Base-by-base conservation (phyloP, 495 filamentous ascomycete species). In the Hypoxylon intermedium region DNA sequence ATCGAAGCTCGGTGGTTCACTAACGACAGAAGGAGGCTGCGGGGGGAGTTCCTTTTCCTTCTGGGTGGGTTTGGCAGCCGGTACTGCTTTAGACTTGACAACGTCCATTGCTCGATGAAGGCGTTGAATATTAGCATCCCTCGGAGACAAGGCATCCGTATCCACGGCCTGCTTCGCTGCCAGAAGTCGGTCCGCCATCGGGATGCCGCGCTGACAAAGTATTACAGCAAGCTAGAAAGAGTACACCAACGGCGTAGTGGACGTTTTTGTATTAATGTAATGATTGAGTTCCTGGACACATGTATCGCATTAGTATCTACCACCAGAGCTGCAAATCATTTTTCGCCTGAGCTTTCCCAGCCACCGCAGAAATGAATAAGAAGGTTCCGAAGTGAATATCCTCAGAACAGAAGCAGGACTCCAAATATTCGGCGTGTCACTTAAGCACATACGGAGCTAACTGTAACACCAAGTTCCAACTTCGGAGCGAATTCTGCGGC, bases 21-120 rank as follows among this genome's bases (percentile, higher is more conserved):
- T 72, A 19, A 97, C 89, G 64, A 89, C 76, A 46, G 85, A 73
- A 21, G 94, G 93, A 13, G 91, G 91, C 28, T 86, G 87, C 6
- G 89, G 85, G 23, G 91, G 87, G 68, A 90, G 87, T 51, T 89
- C 87, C 69, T 88, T 89, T 67, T 87, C 83, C 53, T 82, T 83
- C 26, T 44, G 65, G 56, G 74, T 49, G 6, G 74, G 44, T 63
- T 88, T 80, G 43, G 85, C 77, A 53, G 82, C 77, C 13, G 79
- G 77, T 38, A 76, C 77, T 49, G 76, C 73, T 69, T 82, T 83
- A 33, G 80, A 72, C 69, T 88, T 87, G 19, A 57, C 46, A 49
- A 79, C 68, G 56, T 82, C 77, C 59, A 82, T 76, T 31, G 56
- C 61, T 31, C 72, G 76, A 55, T 67, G 73, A 31, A 74, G 70